Evolutionary conservation across 2,329 filamentous ascomycete species (phyloP).

Genomic region (Beauveria bassiana): DNA sequence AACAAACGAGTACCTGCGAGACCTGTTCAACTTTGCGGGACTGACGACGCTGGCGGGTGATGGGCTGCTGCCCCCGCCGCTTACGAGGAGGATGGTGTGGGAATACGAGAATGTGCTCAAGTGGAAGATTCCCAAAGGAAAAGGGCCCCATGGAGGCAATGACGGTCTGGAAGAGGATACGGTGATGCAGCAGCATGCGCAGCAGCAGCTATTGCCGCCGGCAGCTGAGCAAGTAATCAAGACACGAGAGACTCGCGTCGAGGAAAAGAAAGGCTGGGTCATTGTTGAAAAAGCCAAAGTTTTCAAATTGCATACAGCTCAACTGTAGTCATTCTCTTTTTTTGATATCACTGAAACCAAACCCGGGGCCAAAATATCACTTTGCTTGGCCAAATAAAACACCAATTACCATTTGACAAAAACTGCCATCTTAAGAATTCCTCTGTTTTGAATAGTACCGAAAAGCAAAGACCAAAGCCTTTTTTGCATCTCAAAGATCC

Average conservation of each 20-base stretch:
- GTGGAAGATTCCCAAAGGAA: conserved; percentile 17
- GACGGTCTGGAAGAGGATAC: not conserved
- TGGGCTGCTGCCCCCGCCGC: conserved; percentile 37
- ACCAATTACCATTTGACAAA: not conserved
- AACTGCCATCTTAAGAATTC: not conserved
- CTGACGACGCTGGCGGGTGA: conserved; percentile 38
- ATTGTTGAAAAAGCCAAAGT: not conserved
- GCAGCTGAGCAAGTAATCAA: not conserved
- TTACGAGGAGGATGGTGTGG: conserved; percentile 36
- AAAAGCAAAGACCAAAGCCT: not conserved
- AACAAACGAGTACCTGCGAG: conserved; percentile 38
- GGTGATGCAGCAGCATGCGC: not conserved
- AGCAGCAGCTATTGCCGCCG: not conserved
- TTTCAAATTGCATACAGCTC: not conserved
- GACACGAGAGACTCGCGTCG: not conserved
- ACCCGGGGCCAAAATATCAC: not conserved
- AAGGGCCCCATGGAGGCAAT: not conserved
- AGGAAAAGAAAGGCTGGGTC: not conserved
- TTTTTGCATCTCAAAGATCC: conserved; percentile 35
- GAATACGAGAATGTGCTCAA: conserved; percentile 41
- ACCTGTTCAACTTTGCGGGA: conserved; percentile 41
- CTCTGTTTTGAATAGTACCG: not conserved
- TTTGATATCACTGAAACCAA: not conserved
- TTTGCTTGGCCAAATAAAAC: not conserved
- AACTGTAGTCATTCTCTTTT: not conserved